phyloP scores from a whole-genome alignment of 495 filamentous ascomycete genomes.

The Aspergillus incahuasiensis region DNA sequence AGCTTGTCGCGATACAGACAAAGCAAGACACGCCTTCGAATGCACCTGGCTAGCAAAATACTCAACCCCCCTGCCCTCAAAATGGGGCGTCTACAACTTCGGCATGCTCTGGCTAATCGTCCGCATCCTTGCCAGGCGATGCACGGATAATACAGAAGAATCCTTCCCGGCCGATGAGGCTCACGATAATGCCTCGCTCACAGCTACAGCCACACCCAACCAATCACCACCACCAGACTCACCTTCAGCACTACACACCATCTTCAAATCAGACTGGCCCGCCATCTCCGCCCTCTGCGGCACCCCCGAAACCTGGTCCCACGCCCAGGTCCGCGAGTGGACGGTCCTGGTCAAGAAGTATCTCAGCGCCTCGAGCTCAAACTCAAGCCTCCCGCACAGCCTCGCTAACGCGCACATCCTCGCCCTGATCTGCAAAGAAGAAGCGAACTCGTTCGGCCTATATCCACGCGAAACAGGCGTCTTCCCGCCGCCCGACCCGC shows the following conservation, averaged over 20 bases:
- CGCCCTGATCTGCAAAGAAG: slow-evolving; percentile 34
- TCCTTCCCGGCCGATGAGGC: not conserved
- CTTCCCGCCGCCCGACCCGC: slow-evolving; percentile 15
- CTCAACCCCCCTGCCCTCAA: slow-evolving; percentile 22
- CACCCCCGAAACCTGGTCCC: slow-evolving; percentile 31
- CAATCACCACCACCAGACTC: not conserved
- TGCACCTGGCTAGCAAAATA: slow-evolving; percentile 35
- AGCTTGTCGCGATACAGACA: slow-evolving; percentile 22
- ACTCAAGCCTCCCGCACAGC: slow-evolving; percentile 21
- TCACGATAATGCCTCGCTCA: too few relatives aligned
- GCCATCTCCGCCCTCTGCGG: slow-evolving; percentile 34
- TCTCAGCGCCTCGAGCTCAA: too few relatives aligned
- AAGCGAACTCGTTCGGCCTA: slow-evolving; percentile 40
- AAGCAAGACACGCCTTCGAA: slow-evolving; percentile 31
- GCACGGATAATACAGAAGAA: too few relatives aligned
- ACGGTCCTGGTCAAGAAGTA: slow-evolving; percentile 35
- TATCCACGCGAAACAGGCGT: slow-evolving; percentile 37
- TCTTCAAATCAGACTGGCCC: slow-evolving; percentile 25
- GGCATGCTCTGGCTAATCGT: slow-evolving; percentile 42
- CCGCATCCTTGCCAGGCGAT: slow-evolving; percentile 30
- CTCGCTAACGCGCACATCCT: slow-evolving; percentile 21
- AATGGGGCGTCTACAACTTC: slow-evolving; percentile 37
- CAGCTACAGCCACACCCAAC: not conserved
- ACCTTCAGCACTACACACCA: not conserved
- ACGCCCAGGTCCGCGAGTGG: slow-evolving; percentile 31